Percentiles rank a stretch among this genome's conserved stretches.
Conservation (phyloP, 208 protist genomes). For the Phytomonas francai region DNA sequence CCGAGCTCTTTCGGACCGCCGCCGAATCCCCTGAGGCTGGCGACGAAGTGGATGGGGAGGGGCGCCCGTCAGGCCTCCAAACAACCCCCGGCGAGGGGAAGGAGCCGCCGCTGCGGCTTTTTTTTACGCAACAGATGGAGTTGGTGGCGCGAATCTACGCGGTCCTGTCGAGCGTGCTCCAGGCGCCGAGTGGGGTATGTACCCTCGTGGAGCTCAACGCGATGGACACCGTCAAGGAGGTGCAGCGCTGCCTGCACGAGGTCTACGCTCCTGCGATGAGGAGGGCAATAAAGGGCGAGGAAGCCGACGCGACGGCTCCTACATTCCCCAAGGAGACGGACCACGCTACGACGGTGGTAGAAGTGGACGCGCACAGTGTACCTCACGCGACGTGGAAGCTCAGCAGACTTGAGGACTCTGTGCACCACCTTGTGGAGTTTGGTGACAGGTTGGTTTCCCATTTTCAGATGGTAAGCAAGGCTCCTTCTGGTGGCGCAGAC, state of each 20-base stretch:
- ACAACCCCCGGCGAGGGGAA: conserved; percentile 1
- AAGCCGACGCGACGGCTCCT: not conserved
- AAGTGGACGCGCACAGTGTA: not conserved
- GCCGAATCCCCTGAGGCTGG: conserved; percentile 1
- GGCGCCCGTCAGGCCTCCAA: not conserved
- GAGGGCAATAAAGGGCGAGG: conserved; percentile 18
- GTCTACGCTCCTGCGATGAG: conserved; percentile 21
- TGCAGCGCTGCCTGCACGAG: conserved; percentile 28
- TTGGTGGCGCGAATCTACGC: conserved; percentile 57
- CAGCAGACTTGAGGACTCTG: not conserved
- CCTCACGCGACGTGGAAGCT: not conserved
- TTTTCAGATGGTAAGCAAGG: not conserved
- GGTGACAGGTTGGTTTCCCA: not conserved
- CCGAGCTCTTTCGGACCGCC: conserved; percentile 28
- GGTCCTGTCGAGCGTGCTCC: conserved; percentile 54
- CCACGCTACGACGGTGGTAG: not conserved
- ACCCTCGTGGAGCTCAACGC: conserved; percentile 34
- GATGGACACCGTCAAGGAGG: conserved; percentile 20
- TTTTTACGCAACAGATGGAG: conserved; percentile 48
- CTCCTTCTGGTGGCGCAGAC: not conserved
- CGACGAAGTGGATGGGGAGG: not conserved
- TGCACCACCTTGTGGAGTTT: not conserved
- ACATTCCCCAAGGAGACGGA: not conserved
- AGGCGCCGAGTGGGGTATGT: conserved; percentile 30
- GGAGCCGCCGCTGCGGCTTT: conserved; percentile 18